Evolutionary conservation across 106 monocot genomes (phyloP).

Genomic region (Phalaenopsis equestris): DNA sequence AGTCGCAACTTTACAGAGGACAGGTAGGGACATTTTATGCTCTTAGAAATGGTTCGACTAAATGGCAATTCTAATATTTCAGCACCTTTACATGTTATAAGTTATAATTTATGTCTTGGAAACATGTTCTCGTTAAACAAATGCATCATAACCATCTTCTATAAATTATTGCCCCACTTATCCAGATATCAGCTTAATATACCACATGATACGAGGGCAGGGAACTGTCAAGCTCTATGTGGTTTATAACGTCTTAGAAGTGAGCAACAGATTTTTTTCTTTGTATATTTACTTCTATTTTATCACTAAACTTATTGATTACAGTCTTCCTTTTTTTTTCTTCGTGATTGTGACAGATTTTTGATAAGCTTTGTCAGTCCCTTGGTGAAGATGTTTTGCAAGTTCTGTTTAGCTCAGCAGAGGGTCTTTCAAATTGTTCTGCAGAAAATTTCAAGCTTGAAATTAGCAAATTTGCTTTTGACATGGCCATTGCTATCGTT

Average conservation of each 20-base stretch:
- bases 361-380: conserved; percentile 95
- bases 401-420: conserved; percentile 90
- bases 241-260: conserved; percentile 97
- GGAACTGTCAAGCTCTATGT: conserved; percentile 91
- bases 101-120: not conserved
- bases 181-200: conserved; percentile 94
- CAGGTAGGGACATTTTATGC: conserved; percentile 33
- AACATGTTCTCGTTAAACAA: not conserved
- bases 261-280: conserved; percentile 20
- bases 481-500: conserved; percentile 60
- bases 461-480: conserved; percentile 59
- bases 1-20: conserved; percentile 54
- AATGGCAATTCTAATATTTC: not conserved
- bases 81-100: conserved; percentile 1
- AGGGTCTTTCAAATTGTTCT: conserved; percentile 70
- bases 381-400: conserved; percentile 98
- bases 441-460: conserved; percentile 54
- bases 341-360: conserved; percentile 42
- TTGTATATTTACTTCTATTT: not conserved
- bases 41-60: not conserved
- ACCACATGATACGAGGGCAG: conserved; percentile 96
- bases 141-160: not conserved
- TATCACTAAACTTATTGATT: conserved; percentile 5
- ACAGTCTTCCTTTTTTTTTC: not conserved
- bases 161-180: no score